A percentile compares a stretch with the other conserved stretches of the same genome.
These are phyloP conservation scores for Sarcocystis neurona DNA, from an alignment of 169 alveolate species.

Conservation along the genomic window DNA sequence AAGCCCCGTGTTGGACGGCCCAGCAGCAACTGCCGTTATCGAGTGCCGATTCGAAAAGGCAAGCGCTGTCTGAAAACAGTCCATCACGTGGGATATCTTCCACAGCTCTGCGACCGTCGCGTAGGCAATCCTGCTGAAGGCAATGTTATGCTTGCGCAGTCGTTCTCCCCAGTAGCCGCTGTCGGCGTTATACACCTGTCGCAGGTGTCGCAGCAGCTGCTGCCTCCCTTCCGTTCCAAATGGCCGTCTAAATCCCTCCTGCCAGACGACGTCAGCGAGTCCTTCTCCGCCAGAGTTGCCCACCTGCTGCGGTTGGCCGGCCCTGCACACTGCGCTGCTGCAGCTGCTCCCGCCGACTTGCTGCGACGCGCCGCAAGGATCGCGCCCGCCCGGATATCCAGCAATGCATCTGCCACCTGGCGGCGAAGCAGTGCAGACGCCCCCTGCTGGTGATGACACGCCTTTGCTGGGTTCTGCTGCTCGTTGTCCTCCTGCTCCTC, in stretches of 20 bases:
- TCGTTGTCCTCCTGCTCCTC: no score
- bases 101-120: slow-evolving; percentile 63
- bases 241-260: slow-evolving; percentile 61
- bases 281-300: not conserved
- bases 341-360: no score
- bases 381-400: no score
- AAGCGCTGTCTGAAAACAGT: slow-evolving; percentile 47
- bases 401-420: no score
- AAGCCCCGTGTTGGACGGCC: no score
- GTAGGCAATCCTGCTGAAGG: slow-evolving; percentile 50
- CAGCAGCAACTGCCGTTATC: not conserved
- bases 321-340: no score
- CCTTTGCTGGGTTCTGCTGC: no score
- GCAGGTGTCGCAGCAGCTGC: slow-evolving; percentile 41
- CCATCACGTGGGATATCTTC: slow-evolving; percentile 57
- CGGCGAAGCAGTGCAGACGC: no score
- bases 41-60: slow-evolving; percentile 38
- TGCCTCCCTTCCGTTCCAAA: slow-evolving; percentile 66
- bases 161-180: slow-evolving; percentile 55
- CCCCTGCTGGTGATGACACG: no score
- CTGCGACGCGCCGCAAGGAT: no score
- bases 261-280: slow-evolving; percentile 24
- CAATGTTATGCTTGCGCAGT: slow-evolving; percentile 29
- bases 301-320: slow-evolving; percentile 34
- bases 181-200: slow-evolving; percentile 53